Evolutionary conservation across 805 yeast species (phyloP).

Genomic region (Wickerhamiella vanderwaltii): DNA sequence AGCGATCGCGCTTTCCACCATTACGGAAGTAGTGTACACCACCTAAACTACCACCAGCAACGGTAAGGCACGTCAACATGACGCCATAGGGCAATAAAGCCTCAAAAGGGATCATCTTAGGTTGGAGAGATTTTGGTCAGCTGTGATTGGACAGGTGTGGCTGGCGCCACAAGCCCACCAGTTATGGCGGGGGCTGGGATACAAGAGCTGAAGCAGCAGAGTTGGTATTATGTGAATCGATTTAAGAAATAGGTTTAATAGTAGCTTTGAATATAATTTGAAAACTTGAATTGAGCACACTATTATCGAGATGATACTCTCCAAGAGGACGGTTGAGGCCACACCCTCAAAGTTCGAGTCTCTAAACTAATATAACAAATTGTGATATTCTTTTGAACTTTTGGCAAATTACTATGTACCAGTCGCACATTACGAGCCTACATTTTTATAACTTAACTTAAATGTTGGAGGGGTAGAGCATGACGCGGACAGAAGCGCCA

Average conservation of each 20-base stretch:
- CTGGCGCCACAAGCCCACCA: no score
- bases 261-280: no score
- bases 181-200: no score
- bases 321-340: no score
- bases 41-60: slow-evolving; percentile 43
- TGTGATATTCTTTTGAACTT: neutral
- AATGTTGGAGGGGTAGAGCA: slow-evolving; percentile 99
- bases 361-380: neutral
- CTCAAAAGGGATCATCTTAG: slow-evolving; percentile 53
- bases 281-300: no score
- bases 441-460: slow-evolving; percentile 31
- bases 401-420: neutral
- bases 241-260: no score
- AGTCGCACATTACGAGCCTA: slow-evolving; percentile 5
- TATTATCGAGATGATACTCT: no score
- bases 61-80: slow-evolving; percentile 39
- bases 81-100: slow-evolving; percentile 51
- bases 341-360: no score
- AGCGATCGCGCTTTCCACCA: slow-evolving; percentile 43
- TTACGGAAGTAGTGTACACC: slow-evolving; percentile 35
- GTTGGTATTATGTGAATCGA: no score
- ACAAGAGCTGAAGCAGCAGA: no score
- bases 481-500: slow-evolving; percentile 99
- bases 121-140: slow-evolving; percentile 12
- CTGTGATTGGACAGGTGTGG: slow-evolving; percentile 10